These are phyloP conservation scores for Suillus subalutaceus DNA, from an alignment of 768 basidiomycete genomes.

Conservation along the genomic window DNA sequence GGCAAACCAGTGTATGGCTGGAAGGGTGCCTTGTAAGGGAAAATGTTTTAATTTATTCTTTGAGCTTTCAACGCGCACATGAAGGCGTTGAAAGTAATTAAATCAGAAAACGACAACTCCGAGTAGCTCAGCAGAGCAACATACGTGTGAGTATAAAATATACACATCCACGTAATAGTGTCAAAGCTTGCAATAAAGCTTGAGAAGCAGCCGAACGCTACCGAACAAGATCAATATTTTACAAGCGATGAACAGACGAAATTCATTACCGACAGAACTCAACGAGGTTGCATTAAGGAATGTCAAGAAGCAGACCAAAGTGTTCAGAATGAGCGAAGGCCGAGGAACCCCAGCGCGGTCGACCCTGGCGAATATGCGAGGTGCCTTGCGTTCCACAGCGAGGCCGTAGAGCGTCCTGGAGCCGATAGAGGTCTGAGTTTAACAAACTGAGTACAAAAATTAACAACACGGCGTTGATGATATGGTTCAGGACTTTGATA, in stretches of 20 bases:
- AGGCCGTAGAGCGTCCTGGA: slow-evolving; percentile 51
- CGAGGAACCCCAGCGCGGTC: slow-evolving; percentile 36
- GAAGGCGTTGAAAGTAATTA: slow-evolving; percentile 20
- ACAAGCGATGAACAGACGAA: neutral
- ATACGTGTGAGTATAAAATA: slow-evolving; percentile 31
- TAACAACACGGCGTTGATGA: slow-evolving; percentile 43
- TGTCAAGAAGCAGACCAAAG: slow-evolving; percentile 56
- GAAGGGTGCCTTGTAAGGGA: slow-evolving; percentile 59
- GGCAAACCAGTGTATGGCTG: slow-evolving; percentile 68
- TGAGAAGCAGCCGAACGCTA: slow-evolving; percentile 28
- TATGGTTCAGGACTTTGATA: slow-evolving; percentile 49
- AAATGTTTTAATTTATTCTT: slow-evolving; percentile 42
- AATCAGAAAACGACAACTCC: slow-evolving; percentile 12
- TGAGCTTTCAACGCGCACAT: slow-evolving; percentile 36
- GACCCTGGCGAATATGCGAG: slow-evolving; percentile 41
- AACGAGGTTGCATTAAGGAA: slow-evolving; percentile 59
- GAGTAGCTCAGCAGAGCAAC: slow-evolving; percentile 4
- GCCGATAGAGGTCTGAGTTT: slow-evolving; percentile 63
- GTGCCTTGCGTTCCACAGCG: slow-evolving; percentile 50
- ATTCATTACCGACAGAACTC: slow-evolving; percentile 47
- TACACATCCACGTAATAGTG: slow-evolving; percentile 39
- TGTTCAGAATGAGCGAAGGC: slow-evolving; percentile 53
- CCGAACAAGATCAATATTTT: neutral
- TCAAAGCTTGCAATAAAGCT: slow-evolving; percentile 35
- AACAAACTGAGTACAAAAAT: slow-evolving; percentile 48